These are phyloP conservation scores for Candida anglica DNA, from an alignment of 805 yeast species.

Conservation along the genomic window DNA sequence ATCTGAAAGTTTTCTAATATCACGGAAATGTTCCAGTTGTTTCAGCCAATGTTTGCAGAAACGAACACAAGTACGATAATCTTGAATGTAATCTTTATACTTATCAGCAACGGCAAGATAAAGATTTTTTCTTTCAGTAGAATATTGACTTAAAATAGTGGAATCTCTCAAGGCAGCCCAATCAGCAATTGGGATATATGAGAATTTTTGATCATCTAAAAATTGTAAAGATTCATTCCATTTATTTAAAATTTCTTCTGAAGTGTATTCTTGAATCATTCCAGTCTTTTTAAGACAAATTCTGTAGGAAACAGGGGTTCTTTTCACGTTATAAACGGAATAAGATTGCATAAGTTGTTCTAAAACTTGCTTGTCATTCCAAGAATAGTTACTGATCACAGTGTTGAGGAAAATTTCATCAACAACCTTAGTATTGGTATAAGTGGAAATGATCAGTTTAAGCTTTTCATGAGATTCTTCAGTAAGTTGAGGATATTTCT, in stretches of 20 bases:
- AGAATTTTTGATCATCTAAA: constrained; percentile 52
- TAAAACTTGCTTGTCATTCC: constrained; percentile 66
- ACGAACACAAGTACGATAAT: constrained; percentile 23
- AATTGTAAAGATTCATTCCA: constrained; percentile 50
- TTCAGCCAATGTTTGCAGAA: constrained; percentile 28
- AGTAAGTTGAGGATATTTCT: constrained; percentile 47
- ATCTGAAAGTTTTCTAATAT: constrained; percentile 12
- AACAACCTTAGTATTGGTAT: constrained; percentile 52
- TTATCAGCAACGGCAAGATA: constrained; percentile 53
- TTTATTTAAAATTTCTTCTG: constrained; percentile 47
- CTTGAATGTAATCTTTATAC: constrained; percentile 41
- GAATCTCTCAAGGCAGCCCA: constrained; percentile 84
- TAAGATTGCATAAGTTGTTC: constrained; percentile 62
- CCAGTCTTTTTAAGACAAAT: constrained; percentile 72
- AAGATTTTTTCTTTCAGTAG: constrained; percentile 45
- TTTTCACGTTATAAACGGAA: constrained; percentile 49
- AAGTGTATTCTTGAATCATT: constrained; percentile 48
- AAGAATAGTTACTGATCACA: constrained; percentile 59
- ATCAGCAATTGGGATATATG: constrained; percentile 74
- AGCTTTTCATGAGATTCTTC: constrained; percentile 55
- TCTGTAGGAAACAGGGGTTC: constrained; percentile 69
- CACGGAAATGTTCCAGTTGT: constrained; percentile 18
- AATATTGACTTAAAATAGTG: constrained; percentile 46
- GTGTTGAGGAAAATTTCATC: constrained; percentile 85
- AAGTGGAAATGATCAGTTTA: constrained; percentile 51